Evolutionary conservation across 1,284 basidiomycete genomes (phyloP).

Genomic region (Ustilago esculenta): DNA sequence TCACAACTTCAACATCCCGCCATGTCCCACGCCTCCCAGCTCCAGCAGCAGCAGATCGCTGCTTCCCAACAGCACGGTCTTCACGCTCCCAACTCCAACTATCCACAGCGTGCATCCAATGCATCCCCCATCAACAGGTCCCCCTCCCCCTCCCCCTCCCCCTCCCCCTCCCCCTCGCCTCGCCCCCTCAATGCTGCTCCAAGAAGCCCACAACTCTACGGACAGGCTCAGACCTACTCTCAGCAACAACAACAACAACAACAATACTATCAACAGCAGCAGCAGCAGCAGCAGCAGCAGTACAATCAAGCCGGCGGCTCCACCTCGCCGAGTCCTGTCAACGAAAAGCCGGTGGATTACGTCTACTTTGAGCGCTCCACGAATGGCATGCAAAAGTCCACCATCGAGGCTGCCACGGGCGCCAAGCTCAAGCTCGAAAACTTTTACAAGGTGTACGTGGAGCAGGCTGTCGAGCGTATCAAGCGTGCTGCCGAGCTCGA

Average conservation of each 20-base stretch:
- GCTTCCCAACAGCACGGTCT: conserved; percentile 45
- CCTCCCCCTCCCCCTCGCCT: conserved; percentile 45
- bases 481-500: conserved; percentile 91
- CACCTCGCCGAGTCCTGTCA: conserved; percentile 39
- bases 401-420: conserved; percentile 88
- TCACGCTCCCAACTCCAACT: conserved; percentile 39
- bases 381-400: conserved; percentile 83
- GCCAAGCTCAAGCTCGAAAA: conserved; percentile 97
- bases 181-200: conserved; percentile 31
- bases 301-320: conserved; percentile 25
- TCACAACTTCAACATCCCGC: conserved; percentile 61
- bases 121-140: conserved; percentile 36
- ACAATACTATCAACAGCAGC: conserved; percentile 28
- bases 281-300: conserved; percentile 25
- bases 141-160: too few relatives aligned
- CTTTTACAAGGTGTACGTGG: conserved; percentile 94
- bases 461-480: conserved; percentile 88
- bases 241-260: conserved; percentile 28
- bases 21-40: conserved; percentile 58
- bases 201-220: conserved; percentile 35
- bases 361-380: conserved; percentile 95
- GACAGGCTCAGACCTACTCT: conserved; percentile 37
- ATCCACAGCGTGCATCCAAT: conserved; percentile 11
- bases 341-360: conserved; percentile 75
- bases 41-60: conserved; percentile 60